Conservation (phyloP, 805 yeast genomes). For the Pichia sporocuriosa region DNA sequence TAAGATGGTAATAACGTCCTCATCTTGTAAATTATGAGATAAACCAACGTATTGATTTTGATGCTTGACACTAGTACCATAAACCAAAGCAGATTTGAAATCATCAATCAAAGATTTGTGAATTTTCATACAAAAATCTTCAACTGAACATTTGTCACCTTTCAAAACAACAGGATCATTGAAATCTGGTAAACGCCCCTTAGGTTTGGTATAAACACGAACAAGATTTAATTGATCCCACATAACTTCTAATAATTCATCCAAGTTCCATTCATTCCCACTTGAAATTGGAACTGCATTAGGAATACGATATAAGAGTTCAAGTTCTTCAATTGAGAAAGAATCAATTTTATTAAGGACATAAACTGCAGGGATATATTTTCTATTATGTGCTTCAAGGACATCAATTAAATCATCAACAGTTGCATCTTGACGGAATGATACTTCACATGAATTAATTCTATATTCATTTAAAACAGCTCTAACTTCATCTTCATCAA, state of each 20-base stretch:
- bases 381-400: conserved; percentile 82
- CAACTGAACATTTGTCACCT: conserved; percentile 75
- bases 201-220: conserved; percentile 95
- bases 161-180: conserved; percentile 90
- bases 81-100: conserved; percentile 88
- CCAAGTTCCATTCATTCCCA: conserved; percentile 95
- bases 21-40: conserved; percentile 78
- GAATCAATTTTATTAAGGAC: conserved; percentile 95
- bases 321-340: conserved; percentile 88
- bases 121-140: conserved; percentile 93
- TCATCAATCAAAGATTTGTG: conserved; percentile 93
- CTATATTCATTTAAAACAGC: conserved; percentile 96
- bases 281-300: conserved; percentile 96
- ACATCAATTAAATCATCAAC: conserved; percentile 95
- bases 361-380: conserved; percentile 92
- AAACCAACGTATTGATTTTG: conserved; percentile 96
- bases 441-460: conserved; percentile 92
- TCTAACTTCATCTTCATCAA: conserved; percentile 86
- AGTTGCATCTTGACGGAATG: conserved; percentile 95
- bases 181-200: conserved; percentile 90
- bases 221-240: conserved; percentile 90
- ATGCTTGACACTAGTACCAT: conserved; percentile 91
- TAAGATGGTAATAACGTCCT: conserved; percentile 93
- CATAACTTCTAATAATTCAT: conserved; percentile 89
- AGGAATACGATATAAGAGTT: conserved; percentile 84